These are phyloP conservation scores for Calonectria pauciramosa DNA, from an alignment of 2,329 filamentous ascomycete genomes.

Conservation along the genomic window DNA sequence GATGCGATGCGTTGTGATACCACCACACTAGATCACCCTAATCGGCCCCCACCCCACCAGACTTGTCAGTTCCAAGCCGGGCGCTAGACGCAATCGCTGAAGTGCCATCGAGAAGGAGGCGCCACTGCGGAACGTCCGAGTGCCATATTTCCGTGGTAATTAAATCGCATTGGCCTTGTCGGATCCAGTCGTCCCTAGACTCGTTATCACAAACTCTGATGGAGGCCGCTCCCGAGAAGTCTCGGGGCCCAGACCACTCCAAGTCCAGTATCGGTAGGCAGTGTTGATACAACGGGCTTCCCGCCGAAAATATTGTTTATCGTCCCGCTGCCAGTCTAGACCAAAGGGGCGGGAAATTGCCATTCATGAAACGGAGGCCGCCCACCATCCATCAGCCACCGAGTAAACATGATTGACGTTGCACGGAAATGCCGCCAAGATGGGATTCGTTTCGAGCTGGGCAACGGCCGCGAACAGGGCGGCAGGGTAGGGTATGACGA, in stretches of 20 bases:
- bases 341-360: not conserved
- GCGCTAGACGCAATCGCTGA: conserved; percentile 21
- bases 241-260: conserved; percentile 4
- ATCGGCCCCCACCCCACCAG: conserved; percentile 24
- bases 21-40: conserved; percentile 21
- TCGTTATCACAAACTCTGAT: not conserved
- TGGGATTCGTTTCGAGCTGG: conserved; percentile 1
- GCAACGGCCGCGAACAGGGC: not conserved
- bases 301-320: not conserved
- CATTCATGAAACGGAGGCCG: not conserved
- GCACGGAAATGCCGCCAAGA: not conserved
- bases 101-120: not conserved
- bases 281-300: not conserved
- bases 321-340: not conserved
- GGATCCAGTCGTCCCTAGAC: not conserved
- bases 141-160: not conserved
- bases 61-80: conserved; percentile 7
- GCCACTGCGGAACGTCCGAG: conserved; percentile 7
- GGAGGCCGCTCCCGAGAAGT: not conserved
- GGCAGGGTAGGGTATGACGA: conserved; percentile 15
- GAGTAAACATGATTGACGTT: conserved; percentile 9
- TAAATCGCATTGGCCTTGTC: not conserved
- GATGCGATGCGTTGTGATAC: conserved; percentile 15
- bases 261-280: not conserved
- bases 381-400: not conserved